A percentile compares a stretch with the other conserved stretches of the same genome.
Conservation (phyloP, 805 yeast species). For the Pichia occidentalis region DNA sequence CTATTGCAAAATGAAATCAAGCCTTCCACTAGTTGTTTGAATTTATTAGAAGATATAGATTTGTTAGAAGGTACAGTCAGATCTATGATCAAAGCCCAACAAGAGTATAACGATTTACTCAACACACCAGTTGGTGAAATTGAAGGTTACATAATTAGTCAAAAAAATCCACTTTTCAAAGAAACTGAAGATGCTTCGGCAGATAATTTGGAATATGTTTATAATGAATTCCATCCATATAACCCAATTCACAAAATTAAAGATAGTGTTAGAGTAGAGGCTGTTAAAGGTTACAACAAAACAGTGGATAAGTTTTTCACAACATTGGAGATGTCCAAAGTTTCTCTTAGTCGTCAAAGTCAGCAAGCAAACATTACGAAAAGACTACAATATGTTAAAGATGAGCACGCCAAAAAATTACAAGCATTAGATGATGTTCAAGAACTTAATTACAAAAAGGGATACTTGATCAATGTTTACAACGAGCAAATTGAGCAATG, state of each 20-base stretch:
- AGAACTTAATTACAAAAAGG: constrained; percentile 56
- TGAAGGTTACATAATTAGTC: constrained; percentile 59
- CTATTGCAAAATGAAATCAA: constrained; percentile 42
- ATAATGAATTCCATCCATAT: constrained; percentile 52
- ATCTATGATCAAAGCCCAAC: constrained; percentile 43
- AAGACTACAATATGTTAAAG: constrained; percentile 65
- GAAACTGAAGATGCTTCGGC: constrained; percentile 31
- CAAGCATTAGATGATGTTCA: constrained; percentile 60
- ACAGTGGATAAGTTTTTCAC: constrained; percentile 83
- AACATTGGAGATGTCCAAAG: constrained; percentile 74
- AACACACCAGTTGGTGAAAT: constrained; percentile 30
- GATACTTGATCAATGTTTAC: constrained; percentile 62
- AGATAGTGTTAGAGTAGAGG: constrained; percentile 32
- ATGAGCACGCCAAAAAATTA: constrained; percentile 66
- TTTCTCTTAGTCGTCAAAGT: constrained; percentile 65
- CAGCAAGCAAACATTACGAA: constrained; percentile 72
- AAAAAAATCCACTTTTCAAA: constrained; percentile 47
- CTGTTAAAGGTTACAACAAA: constrained; percentile 62
- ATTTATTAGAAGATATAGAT: constrained; percentile 26
- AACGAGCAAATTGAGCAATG: constrained; percentile 71
- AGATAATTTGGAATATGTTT: constrained; percentile 35
- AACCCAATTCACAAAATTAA: constrained; percentile 33
- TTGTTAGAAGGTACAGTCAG: constrained; percentile 30
- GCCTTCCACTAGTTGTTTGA: constrained; percentile 29
- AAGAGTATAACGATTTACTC: constrained; percentile 34